Conservation (phyloP, 768 basidiomycete genomes). For the Suillus spraguei region DNA sequence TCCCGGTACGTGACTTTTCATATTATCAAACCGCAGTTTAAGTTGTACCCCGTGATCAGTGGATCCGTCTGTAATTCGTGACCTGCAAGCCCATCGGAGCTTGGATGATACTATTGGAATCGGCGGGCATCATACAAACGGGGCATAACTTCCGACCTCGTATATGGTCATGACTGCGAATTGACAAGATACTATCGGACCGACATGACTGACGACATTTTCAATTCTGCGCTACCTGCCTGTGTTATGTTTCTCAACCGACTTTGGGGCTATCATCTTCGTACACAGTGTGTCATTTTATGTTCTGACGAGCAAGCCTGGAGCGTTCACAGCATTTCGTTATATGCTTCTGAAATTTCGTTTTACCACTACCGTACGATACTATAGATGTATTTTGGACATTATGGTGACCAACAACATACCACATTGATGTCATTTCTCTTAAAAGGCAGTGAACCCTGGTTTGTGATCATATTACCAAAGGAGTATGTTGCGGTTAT, state of each 20-base stretch:
- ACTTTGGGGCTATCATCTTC: constrained; percentile 20
- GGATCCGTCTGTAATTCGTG: constrained; percentile 86
- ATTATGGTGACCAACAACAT: constrained; percentile 18
- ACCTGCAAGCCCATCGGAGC: constrained; percentile 86
- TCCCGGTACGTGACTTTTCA: constrained; percentile 57
- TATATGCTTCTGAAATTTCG: constrained; percentile 19
- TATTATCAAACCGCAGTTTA: constrained; percentile 10
- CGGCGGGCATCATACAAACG: constrained; percentile 32
- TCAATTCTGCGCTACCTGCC: constrained; percentile 21
- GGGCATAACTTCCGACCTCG: constrained; percentile 24
- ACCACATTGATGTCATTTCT: constrained; percentile 3
- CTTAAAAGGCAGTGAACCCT: neutral
- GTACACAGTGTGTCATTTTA: constrained; percentile 1
- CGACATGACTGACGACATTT: constrained; percentile 34
- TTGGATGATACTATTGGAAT: constrained; percentile 56
- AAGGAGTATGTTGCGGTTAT: constrained; percentile 27
- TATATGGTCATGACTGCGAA: constrained; percentile 26
- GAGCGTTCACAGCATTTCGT: constrained; percentile 32
- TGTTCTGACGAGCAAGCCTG: constrained; percentile 8
- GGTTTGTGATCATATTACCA: neutral
- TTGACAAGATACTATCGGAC: constrained; percentile 20
- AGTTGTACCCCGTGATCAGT: constrained; percentile 47
- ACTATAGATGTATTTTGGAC: constrained; percentile 26
- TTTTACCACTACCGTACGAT: constrained; percentile 25
- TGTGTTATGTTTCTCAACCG: constrained; percentile 18